Evolutionary conservation across 345 rosid genomes (phyloP).

Genomic region (Eucalyptus urophylla): DNA sequence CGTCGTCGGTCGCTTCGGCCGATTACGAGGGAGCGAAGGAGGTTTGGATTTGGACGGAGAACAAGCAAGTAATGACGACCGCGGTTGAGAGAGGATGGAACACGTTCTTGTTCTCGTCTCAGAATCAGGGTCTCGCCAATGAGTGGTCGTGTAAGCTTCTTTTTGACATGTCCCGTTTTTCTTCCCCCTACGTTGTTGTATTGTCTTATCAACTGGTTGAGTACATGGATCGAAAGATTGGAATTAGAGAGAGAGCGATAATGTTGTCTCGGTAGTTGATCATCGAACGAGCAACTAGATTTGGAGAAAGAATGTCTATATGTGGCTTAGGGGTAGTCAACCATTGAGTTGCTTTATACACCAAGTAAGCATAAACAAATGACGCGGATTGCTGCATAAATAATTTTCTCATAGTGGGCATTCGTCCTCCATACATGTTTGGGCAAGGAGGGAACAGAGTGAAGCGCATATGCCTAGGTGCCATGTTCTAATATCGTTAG

Average conservation of each 20-base stretch:
- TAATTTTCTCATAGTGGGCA: not conserved
- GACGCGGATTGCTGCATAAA: not conserved
- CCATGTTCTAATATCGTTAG: not conserved
- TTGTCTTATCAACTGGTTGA: not conserved
- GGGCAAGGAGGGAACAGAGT: not conserved
- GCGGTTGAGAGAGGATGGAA: conserved; percentile 93
- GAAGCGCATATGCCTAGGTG: not conserved
- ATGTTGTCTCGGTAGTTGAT: not conserved
- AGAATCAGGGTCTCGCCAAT: conserved; percentile 31
- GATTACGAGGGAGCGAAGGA: conserved; percentile 29
- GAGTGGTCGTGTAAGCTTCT: conserved; percentile 63
- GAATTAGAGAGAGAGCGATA: not conserved
- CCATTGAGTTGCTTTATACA: not conserved
- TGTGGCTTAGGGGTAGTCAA: not conserved
- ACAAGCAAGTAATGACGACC: conserved; percentile 62
- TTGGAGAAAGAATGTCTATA: not conserved
- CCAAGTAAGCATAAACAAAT: not conserved
- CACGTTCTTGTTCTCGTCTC: conserved; percentile 50
- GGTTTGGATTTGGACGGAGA: conserved; percentile 80
- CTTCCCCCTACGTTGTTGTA: not conserved
- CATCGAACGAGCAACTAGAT: not conserved
- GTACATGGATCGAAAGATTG: not conserved
- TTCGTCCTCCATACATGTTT: not conserved
- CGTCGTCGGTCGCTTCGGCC: not conserved
- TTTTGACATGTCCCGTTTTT: not conserved